phyloP scores from a whole-genome alignment of 1,284 basidiomycete genomes.

The Puccinia horiana region DNA sequence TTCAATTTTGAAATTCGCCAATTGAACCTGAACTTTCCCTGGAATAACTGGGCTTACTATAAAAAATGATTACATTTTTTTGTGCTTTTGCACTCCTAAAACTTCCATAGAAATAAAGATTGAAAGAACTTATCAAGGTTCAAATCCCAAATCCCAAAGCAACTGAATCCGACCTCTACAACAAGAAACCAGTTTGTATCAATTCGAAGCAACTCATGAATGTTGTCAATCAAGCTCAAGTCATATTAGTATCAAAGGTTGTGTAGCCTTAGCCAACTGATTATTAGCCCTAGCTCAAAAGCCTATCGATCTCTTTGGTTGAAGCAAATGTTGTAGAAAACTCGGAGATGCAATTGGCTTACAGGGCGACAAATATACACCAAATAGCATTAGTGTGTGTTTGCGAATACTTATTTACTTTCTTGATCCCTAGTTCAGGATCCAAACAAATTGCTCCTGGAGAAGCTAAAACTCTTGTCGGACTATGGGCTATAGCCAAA shows the following conservation, averaged over 20 bases:
- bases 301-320: slow-evolving; percentile 2
- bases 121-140: too few relatives aligned
- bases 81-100: too few relatives aligned
- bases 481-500: neutral
- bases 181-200: too few relatives aligned
- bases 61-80: too few relatives aligned
- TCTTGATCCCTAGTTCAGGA: neutral
- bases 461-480: neutral
- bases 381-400: slow-evolving; percentile 3
- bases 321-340: neutral
- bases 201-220: neutral
- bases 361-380: neutral
- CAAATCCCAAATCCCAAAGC: neutral
- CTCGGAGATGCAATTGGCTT: neutral
- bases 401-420: neutral
- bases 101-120: too few relatives aligned
- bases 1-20: too few relatives aligned
- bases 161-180: too few relatives aligned
- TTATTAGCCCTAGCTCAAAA: neutral
- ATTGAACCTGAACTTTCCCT: too few relatives aligned
- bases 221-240: neutral
- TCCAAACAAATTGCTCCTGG: neutral
- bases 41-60: too few relatives aligned
- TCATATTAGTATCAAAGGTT: neutral
- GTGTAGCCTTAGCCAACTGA: neutral